Conservation (phyloP, 805 yeast species). For the Wickerhamiella vanderwaltii region DNA sequence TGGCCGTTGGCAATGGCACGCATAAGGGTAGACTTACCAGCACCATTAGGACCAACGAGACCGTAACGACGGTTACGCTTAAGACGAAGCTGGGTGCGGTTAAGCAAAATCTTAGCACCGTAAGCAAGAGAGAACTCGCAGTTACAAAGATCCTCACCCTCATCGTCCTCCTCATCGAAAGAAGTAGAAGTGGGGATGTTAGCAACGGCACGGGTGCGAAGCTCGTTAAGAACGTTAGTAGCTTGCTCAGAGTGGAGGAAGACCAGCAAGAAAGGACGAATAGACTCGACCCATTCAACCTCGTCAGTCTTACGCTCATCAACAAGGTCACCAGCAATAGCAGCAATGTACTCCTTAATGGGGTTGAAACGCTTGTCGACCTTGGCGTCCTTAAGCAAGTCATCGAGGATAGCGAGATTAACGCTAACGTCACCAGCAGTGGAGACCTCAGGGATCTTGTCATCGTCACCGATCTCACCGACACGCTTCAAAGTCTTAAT, state of each 20-base stretch:
- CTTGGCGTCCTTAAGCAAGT: conserved; percentile 52
- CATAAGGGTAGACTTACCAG: conserved; percentile 98
- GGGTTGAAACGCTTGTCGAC: conserved; percentile 64
- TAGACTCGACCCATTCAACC: conserved; percentile 75
- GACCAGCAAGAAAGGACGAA: conserved; percentile 90
- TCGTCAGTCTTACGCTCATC: conserved; percentile 96
- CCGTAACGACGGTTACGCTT: conserved; percentile 96
- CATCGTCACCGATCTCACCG: conserved; percentile 89
- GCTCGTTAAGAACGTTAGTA: conserved; percentile 79
- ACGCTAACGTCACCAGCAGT: conserved; percentile 95
- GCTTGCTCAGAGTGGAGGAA: conserved; percentile 91
- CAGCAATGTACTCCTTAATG: conserved; percentile 75
- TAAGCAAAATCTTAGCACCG: conserved; percentile 99
- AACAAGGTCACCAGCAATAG: conserved; percentile 96
- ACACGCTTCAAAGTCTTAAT: conserved; percentile 96
- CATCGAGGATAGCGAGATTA: conserved; percentile 69
- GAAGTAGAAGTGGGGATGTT: conserved; percentile 95
- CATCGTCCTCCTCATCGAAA: conserved; percentile 85
- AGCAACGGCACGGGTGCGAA: conserved; percentile 92
- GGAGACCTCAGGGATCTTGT: conserved; percentile 89
- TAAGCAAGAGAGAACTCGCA: conserved; percentile 99
- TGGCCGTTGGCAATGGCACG: conserved; percentile 95
- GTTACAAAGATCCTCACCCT: conserved; percentile 99
- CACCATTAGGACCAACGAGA: conserved; percentile 98
- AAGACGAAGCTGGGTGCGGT: conserved; percentile 97